phyloP scores from a whole-genome alignment of 2,329 filamentous ascomycete genomes.

The Pyrenochaeta sp. region DNA sequence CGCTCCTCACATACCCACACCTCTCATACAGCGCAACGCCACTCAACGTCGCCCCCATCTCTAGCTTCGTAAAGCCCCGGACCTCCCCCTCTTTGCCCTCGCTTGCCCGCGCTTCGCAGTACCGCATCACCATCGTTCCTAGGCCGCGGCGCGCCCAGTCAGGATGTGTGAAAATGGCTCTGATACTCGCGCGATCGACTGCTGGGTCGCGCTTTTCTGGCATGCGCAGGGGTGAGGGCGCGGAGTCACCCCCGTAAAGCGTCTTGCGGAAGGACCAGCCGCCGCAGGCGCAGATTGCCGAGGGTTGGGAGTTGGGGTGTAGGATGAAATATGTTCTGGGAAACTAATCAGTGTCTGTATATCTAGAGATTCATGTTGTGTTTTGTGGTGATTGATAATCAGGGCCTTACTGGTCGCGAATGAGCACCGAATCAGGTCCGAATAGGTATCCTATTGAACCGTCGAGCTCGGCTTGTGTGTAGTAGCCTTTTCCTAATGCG shows the following conservation, averaged over 20 bases:
- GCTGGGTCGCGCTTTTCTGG: constrained; percentile 40
- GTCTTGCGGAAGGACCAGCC: constrained; percentile 49
- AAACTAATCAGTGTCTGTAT: neutral
- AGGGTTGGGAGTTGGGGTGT: constrained; percentile 27
- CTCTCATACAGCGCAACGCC: constrained; percentile 46
- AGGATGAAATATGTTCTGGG: constrained; percentile 46
- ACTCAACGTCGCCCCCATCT: constrained; percentile 49
- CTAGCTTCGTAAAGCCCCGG: constrained; percentile 38
- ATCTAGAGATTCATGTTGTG: neutral
- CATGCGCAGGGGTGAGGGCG: constrained; percentile 39
- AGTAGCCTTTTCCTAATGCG: constrained; percentile 35
- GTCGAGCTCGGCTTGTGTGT: constrained; percentile 45
- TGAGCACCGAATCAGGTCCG: constrained; percentile 45
- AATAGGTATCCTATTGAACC: constrained; percentile 49
- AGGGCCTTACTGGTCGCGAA: constrained; percentile 34
- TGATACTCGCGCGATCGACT: constrained; percentile 42
- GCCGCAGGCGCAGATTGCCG: constrained; percentile 43
- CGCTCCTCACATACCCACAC: constrained; percentile 47
- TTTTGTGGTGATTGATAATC: neutral
- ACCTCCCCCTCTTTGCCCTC: constrained; percentile 22
- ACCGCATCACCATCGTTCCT: constrained; percentile 51
- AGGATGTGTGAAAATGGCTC: constrained; percentile 48
- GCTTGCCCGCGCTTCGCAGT: constrained; percentile 41
- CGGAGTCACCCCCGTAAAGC: constrained; percentile 45
- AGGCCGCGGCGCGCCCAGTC: constrained; percentile 38